Conservation (phyloP, 306 rosid species). For the Trichosanthes truncata region DNA sequence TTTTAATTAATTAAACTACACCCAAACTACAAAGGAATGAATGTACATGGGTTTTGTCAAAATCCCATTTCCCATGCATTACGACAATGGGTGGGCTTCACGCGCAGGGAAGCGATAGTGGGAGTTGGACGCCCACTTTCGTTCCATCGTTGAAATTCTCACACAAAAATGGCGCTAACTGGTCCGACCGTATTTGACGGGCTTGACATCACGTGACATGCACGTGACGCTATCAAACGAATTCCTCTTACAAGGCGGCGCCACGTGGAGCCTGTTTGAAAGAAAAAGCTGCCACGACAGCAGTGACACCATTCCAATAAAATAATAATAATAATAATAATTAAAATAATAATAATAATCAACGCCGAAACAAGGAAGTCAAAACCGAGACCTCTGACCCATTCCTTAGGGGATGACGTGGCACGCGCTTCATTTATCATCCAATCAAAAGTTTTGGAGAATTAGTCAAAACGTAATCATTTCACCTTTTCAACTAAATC, state of each 20-base stretch:
- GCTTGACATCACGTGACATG: conserved; percentile 15
- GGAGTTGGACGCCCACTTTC: neutral
- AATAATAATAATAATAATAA: too few species aligned
- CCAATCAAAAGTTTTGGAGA: neutral
- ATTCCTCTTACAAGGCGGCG: neutral
- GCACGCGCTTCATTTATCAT: neutral
- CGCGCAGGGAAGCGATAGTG: neutral
- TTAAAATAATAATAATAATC: neutral
- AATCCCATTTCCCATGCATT: neutral
- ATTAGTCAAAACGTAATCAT: neutral
- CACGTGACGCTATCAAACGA: neutral
- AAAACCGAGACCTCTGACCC: neutral
- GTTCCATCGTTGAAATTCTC: neutral
- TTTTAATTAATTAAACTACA: too few species aligned
- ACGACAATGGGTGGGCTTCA: neutral
- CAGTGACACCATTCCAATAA: neutral
- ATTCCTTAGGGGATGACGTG: neutral
- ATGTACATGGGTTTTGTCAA: too few species aligned
- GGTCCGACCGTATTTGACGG: neutral
- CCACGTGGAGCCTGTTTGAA: neutral
- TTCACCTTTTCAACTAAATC: neutral
- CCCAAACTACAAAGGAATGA: too few species aligned
- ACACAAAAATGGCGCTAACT: neutral
- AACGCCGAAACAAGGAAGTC: neutral
- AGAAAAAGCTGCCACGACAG: neutral